These are phyloP conservation scores for Pseudocercospora fijiensis DNA, from an alignment of 2,329 filamentous ascomycete genomes.

Conservation along the genomic window DNA sequence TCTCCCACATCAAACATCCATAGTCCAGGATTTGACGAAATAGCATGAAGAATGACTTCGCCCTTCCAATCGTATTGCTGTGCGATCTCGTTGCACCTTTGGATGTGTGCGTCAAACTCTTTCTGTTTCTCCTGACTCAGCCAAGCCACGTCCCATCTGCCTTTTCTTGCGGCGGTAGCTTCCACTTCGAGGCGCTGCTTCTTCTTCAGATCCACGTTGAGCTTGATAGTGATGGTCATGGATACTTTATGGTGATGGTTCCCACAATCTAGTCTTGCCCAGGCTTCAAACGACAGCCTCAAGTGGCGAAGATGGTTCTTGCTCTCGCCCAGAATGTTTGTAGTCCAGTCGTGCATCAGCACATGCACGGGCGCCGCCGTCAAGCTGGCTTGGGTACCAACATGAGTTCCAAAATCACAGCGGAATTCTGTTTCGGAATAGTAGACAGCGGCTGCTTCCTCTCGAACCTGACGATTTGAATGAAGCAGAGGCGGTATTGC, in stretches of 20 bases:
- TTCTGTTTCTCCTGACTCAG: neutral
- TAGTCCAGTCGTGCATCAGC: neutral
- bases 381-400: neutral
- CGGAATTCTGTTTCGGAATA: neutral
- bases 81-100: neutral
- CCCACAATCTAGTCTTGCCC: neutral
- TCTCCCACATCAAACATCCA: neutral
- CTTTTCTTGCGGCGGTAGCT: neutral
- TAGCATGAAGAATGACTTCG: neutral
- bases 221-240: neutral
- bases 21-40: neutral
- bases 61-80: neutral
- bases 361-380: neutral
- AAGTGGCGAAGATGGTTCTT: neutral
- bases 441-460: neutral
- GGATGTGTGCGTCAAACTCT: neutral
- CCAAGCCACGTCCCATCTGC: neutral
- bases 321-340: neutral
- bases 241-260: neutral
- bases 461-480: neutral
- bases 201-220: neutral
- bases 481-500: neutral
- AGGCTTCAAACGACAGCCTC: neutral
- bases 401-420: neutral
- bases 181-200: neutral